Evolutionary conservation across 2,329 filamentous ascomycete genomes (phyloP).

Genomic region (Phialophora macrospora): DNA sequence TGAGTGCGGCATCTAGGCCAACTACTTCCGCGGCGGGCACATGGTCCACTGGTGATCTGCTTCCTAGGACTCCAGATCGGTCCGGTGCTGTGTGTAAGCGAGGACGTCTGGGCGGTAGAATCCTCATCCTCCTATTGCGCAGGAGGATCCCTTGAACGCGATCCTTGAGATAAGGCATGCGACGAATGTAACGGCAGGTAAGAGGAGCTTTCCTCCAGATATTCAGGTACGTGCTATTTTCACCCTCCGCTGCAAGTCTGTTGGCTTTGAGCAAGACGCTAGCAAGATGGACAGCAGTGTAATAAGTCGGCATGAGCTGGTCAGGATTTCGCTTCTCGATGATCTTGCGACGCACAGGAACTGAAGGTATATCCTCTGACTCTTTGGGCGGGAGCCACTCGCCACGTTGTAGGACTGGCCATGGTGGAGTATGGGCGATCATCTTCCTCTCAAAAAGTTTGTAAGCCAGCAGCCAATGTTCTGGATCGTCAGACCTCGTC

Average conservation of each 20-base stretch:
- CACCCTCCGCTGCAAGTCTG: slow-evolving; percentile 44
- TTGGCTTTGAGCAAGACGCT: slow-evolving; percentile 48
- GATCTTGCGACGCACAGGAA: slow-evolving; percentile 42
- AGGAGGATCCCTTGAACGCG: slow-evolving; percentile 50
- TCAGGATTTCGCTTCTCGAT: slow-evolving; percentile 42
- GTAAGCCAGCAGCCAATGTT: slow-evolving; percentile 67
- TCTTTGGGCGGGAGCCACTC: slow-evolving; percentile 42
- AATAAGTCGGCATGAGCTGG: slow-evolving; percentile 52
- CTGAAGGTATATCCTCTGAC: slow-evolving; percentile 40
- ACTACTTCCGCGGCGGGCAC: slow-evolving; percentile 20
- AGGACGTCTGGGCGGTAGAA: slow-evolving; percentile 34
- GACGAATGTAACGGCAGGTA: slow-evolving; percentile 45
- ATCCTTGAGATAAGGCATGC: slow-evolving; percentile 49
- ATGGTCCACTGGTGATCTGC: slow-evolving; percentile 32
- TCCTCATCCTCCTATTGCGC: slow-evolving; percentile 42
- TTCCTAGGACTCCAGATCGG: slow-evolving; percentile 30
- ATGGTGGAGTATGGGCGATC: slow-evolving; percentile 79
- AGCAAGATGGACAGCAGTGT: slow-evolving; percentile 51
- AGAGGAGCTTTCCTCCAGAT: slow-evolving; percentile 43
- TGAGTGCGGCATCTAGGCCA: slow-evolving; percentile 7
- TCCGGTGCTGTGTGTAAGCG: slow-evolving; percentile 17
- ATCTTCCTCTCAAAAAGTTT: slow-evolving; percentile 74
- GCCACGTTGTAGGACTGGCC: slow-evolving; percentile 55
- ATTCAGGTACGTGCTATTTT: slow-evolving; percentile 41
- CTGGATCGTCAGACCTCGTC: slow-evolving; percentile 61